Percentiles rank a stretch among this genome's conserved stretches.
Conservation (phyloP, 352 stramenopile species). For the Pythium graminicola region DNA sequence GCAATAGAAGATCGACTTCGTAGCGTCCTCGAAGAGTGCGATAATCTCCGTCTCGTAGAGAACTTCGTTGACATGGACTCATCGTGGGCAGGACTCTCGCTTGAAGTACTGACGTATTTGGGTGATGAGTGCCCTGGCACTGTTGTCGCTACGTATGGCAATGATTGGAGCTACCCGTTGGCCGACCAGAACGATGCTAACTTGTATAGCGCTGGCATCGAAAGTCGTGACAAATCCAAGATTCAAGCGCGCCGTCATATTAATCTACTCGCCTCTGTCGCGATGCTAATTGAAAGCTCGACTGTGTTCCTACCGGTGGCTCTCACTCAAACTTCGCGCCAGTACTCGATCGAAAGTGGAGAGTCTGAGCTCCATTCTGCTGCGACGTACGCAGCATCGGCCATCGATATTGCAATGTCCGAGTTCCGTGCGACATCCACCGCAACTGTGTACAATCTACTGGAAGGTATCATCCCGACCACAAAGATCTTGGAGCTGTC, state of each 20-base stretch:
- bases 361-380: background rate
- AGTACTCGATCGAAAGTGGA: background rate
- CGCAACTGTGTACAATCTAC: slow-evolving; percentile 32
- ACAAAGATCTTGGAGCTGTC: slow-evolving; percentile 57
- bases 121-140: slow-evolving; percentile 60
- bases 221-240: slow-evolving; percentile 51
- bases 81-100: slow-evolving; percentile 62
- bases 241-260: slow-evolving; percentile 45
- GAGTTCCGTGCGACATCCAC: slow-evolving; percentile 20
- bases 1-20: slow-evolving; percentile 54
- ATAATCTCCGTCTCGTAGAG: slow-evolving; percentile 59
- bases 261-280: slow-evolving; percentile 61
- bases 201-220: slow-evolving; percentile 29
- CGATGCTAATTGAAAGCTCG: slow-evolving; percentile 49
- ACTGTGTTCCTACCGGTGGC: slow-evolving; percentile 52
- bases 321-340: slow-evolving; percentile 19
- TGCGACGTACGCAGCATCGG: slow-evolving; percentile 34
- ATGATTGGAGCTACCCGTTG: slow-evolving; percentile 69
- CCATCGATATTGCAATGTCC: slow-evolving; percentile 46
- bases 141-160: slow-evolving; percentile 49
- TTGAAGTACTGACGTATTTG: slow-evolving; percentile 67
- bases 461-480: slow-evolving; percentile 39
- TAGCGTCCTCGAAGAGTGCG: slow-evolving; percentile 53
- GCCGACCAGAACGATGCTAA: slow-evolving; percentile 36
- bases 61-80: slow-evolving; percentile 77